Conservation (phyloP, 179 eudicot species). For the Dionaea muscipula region DNA sequence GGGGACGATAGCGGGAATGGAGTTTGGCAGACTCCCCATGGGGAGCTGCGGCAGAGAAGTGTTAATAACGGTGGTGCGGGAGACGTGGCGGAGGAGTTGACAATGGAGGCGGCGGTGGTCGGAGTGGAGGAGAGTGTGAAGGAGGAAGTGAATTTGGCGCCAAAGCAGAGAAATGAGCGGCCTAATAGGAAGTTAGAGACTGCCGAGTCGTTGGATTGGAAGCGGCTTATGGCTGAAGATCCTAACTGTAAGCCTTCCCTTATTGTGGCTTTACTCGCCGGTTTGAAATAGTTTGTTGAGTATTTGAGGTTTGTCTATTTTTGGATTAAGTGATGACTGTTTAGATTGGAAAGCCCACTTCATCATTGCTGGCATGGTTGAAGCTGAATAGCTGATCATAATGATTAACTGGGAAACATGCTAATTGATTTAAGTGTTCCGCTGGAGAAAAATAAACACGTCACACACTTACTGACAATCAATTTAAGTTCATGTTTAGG, state of each 20-base stretch:
- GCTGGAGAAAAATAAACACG: too few relatives aligned
- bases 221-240: conserved; percentile 45
- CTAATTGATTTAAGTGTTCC: too few relatives aligned
- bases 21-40: conserved; percentile 18
- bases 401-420: too few relatives aligned
- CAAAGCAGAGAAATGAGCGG: conserved; percentile 8
- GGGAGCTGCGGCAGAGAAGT: conserved; percentile 48
- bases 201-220: conserved; percentile 69
- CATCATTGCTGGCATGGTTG: too few relatives aligned
- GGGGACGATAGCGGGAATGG: conserved; percentile 18
- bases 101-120: conserved; percentile 2
- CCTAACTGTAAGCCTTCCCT: conserved; percentile 37
- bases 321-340: too few relatives aligned
- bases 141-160: conserved; percentile 17
- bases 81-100: conserved; percentile 3
- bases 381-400: too few relatives aligned
- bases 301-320: background rate
- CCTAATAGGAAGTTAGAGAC: conserved; percentile 40
- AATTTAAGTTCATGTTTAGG: too few relatives aligned
- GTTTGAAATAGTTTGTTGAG: too few relatives aligned
- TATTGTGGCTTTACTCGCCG: background rate
- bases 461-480: too few relatives aligned
- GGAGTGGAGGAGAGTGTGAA: conserved; percentile 17
- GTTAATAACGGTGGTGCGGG: conserved; percentile 16
- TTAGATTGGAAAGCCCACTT: too few relatives aligned